These are phyloP conservation scores for Comarum palustre DNA, from an alignment of 306 rosid species.

Conservation along the genomic window DNA sequence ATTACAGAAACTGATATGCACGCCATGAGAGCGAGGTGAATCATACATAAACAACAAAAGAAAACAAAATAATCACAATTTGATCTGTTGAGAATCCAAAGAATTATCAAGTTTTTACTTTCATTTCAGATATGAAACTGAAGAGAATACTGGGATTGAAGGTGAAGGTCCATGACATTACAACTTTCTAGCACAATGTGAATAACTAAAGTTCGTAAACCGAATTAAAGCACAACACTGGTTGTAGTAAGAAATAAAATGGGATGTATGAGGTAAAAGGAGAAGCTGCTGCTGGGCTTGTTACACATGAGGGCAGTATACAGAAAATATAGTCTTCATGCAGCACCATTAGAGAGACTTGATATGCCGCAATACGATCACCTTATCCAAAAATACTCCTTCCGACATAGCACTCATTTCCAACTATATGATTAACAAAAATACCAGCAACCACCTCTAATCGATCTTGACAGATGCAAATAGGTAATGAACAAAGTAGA, in stretches of 20 bases:
- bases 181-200: slow-evolving; percentile 40
- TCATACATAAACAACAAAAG: not conserved
- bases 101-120: slow-evolving; percentile 28
- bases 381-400: slow-evolving; percentile 33
- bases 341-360: slow-evolving; percentile 29
- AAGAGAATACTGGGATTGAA: slow-evolving; percentile 18
- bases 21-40: not conserved
- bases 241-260: slow-evolving; percentile 21
- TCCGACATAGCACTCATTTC: slow-evolving; percentile 26
- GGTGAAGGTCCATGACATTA: slow-evolving; percentile 38
- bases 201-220: slow-evolving; percentile 27
- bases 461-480: slow-evolving; percentile 94
- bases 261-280: slow-evolving; percentile 9
- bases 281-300: slow-evolving; percentile 38
- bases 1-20: not conserved
- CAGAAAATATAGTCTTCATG: slow-evolving; percentile 22
- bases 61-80: slow-evolving; percentile 5
- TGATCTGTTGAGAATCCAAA: not conserved
- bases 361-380: slow-evolving; percentile 32
- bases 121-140: slow-evolving; percentile 25
- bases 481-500: slow-evolving; percentile 90
- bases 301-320: slow-evolving; percentile 24
- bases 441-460: slow-evolving; percentile 35
- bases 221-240: slow-evolving; percentile 31
- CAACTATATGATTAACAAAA: slow-evolving; percentile 29